Percentiles rank a stretch among this genome's conserved stretches.
Evolutionary conservation across 805 yeast genomes (phyloP).

Genomic region (Yamadazyma insecticola): DNA sequence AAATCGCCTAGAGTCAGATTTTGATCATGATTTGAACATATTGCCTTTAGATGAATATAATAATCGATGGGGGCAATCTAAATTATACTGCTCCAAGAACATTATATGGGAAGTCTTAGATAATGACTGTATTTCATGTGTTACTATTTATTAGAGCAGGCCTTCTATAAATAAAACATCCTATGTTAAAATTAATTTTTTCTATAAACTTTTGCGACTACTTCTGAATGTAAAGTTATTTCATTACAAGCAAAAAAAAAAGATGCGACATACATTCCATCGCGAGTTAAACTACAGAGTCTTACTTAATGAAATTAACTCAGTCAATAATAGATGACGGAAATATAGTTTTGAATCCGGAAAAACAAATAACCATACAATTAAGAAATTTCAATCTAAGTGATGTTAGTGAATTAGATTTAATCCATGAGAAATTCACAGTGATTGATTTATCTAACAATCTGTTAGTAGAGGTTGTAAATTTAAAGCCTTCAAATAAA

Average conservation of each 20-base stretch:
- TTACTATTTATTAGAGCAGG: constrained; percentile 8
- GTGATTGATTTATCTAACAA: constrained; percentile 76
- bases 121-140: constrained; percentile 10
- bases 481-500: no score
- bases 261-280: no score
- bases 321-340: constrained; percentile 26
- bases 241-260: no score
- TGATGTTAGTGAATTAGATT: constrained; percentile 34
- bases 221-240: no score
- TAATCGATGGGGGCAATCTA: constrained; percentile 42
- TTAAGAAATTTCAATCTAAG: constrained; percentile 30
- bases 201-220: no score
- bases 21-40: constrained; percentile 22
- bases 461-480: constrained; percentile 53
- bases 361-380: constrained; percentile 29
- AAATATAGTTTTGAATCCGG: constrained; percentile 29
- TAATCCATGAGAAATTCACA: constrained; percentile 35
- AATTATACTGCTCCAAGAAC: constrained; percentile 33
- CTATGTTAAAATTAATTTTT: no score
- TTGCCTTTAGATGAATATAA: constrained; percentile 14
- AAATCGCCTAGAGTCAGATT: constrained; percentile 38
- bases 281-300: no score
- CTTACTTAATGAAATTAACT: constrained; percentile 39
- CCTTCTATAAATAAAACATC: no score
- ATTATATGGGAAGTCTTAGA: constrained; percentile 42